Evolutionary conservation across 1,284 basidiomycete species (phyloP).

Genomic region (Boletus semigastroideus): DNA sequence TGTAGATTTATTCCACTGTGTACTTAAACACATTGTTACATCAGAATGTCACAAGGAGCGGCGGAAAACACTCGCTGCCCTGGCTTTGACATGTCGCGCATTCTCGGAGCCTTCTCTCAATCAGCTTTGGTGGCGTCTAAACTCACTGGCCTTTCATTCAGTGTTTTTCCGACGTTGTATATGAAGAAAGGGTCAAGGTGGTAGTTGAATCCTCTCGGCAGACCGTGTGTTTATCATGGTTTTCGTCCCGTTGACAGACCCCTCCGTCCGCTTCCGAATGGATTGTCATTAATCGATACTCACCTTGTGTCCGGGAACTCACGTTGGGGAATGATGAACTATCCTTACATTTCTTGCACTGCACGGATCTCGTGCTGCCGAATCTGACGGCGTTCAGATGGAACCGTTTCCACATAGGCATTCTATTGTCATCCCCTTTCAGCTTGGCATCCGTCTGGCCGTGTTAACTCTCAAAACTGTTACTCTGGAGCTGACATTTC

Average conservation of each 20-base stretch:
- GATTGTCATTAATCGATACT: background rate
- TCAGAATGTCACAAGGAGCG: too few relatives aligned
- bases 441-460: background rate
- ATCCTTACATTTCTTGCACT: background rate
- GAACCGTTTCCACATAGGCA: background rate
- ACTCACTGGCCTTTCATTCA: too few relatives aligned
- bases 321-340: background rate
- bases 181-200: background rate
- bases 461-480: background rate
- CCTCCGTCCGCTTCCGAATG: background rate
- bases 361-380: background rate
- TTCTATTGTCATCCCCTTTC: background rate
- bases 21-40: too few relatives aligned
- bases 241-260: background rate
- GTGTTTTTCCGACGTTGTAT: too few relatives aligned
- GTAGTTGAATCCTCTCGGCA: background rate
- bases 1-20: too few relatives aligned
- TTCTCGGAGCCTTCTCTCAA: too few relatives aligned
- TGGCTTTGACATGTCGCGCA: too few relatives aligned
- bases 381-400: conserved; percentile 1
- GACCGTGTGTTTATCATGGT: background rate
- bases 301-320: background rate
- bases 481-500: background rate
- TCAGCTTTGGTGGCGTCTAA: too few relatives aligned
- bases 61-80: too few relatives aligned